Evolutionary conservation across 139 green algal genomes (phyloP).

Genomic region (Nannochloris sp.): DNA sequence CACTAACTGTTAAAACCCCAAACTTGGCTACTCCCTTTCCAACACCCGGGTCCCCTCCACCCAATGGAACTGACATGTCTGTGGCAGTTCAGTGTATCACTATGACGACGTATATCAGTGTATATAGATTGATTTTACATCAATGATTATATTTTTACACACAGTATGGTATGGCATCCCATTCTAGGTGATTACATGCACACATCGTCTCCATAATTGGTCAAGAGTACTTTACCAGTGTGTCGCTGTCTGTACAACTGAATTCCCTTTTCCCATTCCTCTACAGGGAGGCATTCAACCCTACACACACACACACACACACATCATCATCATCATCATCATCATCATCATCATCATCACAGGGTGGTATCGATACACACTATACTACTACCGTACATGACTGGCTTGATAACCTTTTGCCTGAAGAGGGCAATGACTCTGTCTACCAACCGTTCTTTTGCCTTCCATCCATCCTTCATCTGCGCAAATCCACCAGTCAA

Average conservation of each 20-base stretch:
- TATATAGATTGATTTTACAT: not conserved
- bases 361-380: no score
- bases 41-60: conserved; percentile 26
- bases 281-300: conserved; percentile 23
- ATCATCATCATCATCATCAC: no score
- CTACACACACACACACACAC: not conserved
- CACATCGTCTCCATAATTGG: conserved; percentile 19
- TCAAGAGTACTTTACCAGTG: conserved; percentile 22
- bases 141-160: not conserved
- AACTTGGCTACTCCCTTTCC: conserved; percentile 48
- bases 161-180: no score
- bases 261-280: conserved; percentile 23
- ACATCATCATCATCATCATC: not conserved
- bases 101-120: not conserved
- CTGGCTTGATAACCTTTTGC: conserved; percentile 19
- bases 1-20: conserved; percentile 78
- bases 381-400: not conserved
- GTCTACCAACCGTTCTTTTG: conserved; percentile 28
- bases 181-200: not conserved
- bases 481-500: conserved; percentile 46
- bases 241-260: conserved; percentile 8
- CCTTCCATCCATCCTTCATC: conserved; percentile 30
- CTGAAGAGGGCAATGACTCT: conserved; percentile 21
- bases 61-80: not conserved
- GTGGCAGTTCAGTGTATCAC: not conserved